Evolutionary conservation across 768 basidiomycete genomes (phyloP), one percentile per base, ranked within the genome.

Genomic region (Amanita phalloides): DNA sequence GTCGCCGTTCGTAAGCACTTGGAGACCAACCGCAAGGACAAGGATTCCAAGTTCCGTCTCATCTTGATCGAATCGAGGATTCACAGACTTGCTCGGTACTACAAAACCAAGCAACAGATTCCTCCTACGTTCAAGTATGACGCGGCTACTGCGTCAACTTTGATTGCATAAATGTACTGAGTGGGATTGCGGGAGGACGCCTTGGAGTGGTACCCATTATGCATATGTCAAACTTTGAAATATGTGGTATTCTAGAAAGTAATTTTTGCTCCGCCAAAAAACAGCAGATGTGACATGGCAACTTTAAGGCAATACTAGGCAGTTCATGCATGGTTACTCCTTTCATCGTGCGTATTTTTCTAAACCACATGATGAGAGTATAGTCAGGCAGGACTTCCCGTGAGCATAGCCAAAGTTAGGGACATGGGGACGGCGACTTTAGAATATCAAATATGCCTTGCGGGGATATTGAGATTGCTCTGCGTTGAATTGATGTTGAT

Each of bases 31-130:
- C 85, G 95, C 68, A 95, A 94, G 71, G 95, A 99, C 81, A 95
- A 92, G 79, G 94, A 97, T 79, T 90, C 90, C 70, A 95, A 77
- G 69, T 78, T 78, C 72, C 90, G 94, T 68, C 84, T 97, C 64
- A 97, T 97, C 77, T 76, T 97, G 63, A 95, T 99, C 78, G 95
- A 99, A 80, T 95, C 92, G 60, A 82, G 95, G 62, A 98, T 99
- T 71, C 95, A 99, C 78, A 84, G 76, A 68, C 86, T 99, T 62
- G 93, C 91, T 44, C 82, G 95, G 60, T 98, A 97, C 81, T 97
- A 97, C 85, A 95, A 94, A 81, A 86, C 88, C 64, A 94, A 87
- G 81, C 90, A 94, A 75, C 90, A 95, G 80, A 86, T 98, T 60
- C 82, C 92, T 54, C 94, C 94, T 61, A 92, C 91, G 54, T 96